Base-by-base conservation (phyloP, 2,329 filamentous ascomycete species). In the Alternaria consortialis region DNA sequence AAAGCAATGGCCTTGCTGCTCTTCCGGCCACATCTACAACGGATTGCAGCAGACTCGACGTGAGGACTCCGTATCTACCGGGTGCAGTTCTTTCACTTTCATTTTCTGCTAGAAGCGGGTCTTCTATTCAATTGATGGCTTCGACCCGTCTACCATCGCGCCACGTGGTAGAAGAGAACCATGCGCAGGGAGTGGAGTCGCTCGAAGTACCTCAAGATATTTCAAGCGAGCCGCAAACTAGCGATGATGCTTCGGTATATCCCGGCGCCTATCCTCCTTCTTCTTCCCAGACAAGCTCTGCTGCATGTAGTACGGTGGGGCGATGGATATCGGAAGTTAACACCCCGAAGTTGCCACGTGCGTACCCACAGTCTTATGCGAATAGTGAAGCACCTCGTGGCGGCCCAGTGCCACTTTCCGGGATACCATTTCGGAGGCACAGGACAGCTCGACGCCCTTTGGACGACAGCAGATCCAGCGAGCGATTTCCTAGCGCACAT, bases 31-130 rank as follows among this genome's bases (percentile, higher is more conserved):
- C n/a, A 11, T 4, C 15, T 15, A 40, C 20, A 17, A 42, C 3
- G 39, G 39, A 42, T 42, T 11, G 23, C 20, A 23, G 1, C 9
- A 42, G 39, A 13, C 0, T 42, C 5, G 12, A 4, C 13, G 12
- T 1, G 0, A 42, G 0, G 5, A 5, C 23, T 25, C 1, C 3
- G 13, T 0, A 25, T 17, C 20, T 17, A 8, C 39, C 6, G 0
- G 20, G 39, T 13, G 17, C 0, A 42, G 0, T 23, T 23, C 39
- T 6, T 42, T 13, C 39, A 1, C 17, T 13, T 13, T 23, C 20
- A 1, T 11, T 13, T 20, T 43, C 40, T 1, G 40, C 23, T 1
- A 43, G 40, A 25, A 43, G 40, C 40, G 25, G 23, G 15, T 13
- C 40, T 3, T 43, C 40, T 2, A 43, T 43, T 0, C 40, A 20